These are phyloP conservation scores for Trichoderma afroharzianum DNA, from an alignment of 2,329 filamentous ascomycete genomes.

Conservation along the genomic window DNA sequence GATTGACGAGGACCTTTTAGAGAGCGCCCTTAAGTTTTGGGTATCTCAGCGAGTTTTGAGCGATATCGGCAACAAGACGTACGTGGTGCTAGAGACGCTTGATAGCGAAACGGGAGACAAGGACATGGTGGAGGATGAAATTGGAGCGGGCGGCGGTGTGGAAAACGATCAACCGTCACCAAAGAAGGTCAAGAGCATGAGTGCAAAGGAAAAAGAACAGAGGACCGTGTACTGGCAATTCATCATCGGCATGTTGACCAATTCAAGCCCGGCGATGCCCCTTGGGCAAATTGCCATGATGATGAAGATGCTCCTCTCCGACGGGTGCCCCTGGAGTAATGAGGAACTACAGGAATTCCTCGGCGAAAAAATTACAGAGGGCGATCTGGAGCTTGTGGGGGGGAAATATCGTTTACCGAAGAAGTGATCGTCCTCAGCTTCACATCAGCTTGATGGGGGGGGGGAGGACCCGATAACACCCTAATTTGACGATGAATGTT, in stretches of 20 bases:
- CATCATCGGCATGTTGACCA: slow-evolving; percentile 91
- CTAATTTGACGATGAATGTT: background rate
- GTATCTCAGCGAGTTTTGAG: slow-evolving; percentile 63
- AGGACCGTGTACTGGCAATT: slow-evolving; percentile 80
- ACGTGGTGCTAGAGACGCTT: slow-evolving; percentile 64
- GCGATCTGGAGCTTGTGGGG: slow-evolving; percentile 64
- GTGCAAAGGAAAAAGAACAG: slow-evolving; percentile 60
- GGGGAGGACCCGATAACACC: background rate
- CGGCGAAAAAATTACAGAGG: slow-evolving; percentile 69
- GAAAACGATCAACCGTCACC: slow-evolving; percentile 37
- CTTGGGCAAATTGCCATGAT: slow-evolving; percentile 83
- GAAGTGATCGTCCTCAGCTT: slow-evolving; percentile 41
- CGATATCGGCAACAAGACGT: slow-evolving; percentile 52
- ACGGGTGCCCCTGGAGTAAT: slow-evolving; percentile 84
- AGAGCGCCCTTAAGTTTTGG: slow-evolving; percentile 68
- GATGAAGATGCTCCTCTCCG: slow-evolving; percentile 86
- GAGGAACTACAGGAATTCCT: slow-evolving; percentile 84
- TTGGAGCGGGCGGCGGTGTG: slow-evolving; percentile 22
- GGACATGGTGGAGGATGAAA: slow-evolving; percentile 32
- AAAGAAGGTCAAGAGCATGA: slow-evolving; percentile 53
- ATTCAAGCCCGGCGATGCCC: slow-evolving; percentile 77
- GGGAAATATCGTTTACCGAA: slow-evolving; percentile 67
- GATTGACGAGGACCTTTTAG: slow-evolving; percentile 71
- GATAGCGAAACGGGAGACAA: slow-evolving; percentile 35
- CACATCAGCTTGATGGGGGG: background rate